phyloP scores from a whole-genome alignment of 768 basidiomycete species.

The Termitomyces sp. region DNA sequence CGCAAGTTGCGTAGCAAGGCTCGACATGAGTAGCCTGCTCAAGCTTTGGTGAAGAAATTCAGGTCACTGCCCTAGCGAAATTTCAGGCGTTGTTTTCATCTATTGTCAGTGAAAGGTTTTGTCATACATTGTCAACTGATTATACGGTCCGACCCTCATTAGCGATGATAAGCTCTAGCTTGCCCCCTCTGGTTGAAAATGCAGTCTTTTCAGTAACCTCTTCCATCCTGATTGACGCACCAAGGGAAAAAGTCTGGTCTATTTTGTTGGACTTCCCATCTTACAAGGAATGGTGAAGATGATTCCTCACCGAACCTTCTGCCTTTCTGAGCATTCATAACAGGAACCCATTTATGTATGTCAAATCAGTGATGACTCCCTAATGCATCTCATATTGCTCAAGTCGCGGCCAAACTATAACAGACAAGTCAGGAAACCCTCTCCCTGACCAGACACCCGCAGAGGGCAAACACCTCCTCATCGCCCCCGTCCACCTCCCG shows the following conservation, averaged over 20 bases:
- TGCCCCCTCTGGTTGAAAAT: constrained; percentile 32
- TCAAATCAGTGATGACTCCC: neutral
- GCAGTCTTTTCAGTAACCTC: constrained; percentile 44
- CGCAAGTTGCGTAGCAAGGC: constrained; percentile 78
- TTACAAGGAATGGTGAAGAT: constrained; percentile 53
- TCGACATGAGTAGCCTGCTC: constrained; percentile 41
- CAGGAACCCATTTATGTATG: constrained; percentile 69
- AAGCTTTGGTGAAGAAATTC: neutral
- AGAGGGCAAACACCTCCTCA: constrained; percentile 40
- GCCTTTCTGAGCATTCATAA: neutral
- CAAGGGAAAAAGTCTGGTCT: constrained; percentile 54
- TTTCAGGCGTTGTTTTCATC: constrained; percentile 7
- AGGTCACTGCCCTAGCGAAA: neutral
- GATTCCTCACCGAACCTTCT: neutral
- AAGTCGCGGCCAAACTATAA: constrained; percentile 46
- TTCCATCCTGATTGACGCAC: constrained; percentile 54
- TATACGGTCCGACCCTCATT: no score
- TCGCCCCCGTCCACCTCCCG: constrained; percentile 52
- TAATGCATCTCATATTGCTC: neutral
- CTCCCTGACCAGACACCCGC: constrained; percentile 43
- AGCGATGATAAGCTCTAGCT: constrained; percentile 2
- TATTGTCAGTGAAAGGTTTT: neutral
- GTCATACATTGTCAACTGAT: neutral
- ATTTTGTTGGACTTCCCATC: constrained; percentile 54
- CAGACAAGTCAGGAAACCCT: constrained; percentile 31